A percentile compares a stretch with the other conserved stretches of the same genome.
Evolutionary conservation across 2,329 filamentous ascomycete species (phyloP).

Genomic region (Cercospora berteroae): DNA sequence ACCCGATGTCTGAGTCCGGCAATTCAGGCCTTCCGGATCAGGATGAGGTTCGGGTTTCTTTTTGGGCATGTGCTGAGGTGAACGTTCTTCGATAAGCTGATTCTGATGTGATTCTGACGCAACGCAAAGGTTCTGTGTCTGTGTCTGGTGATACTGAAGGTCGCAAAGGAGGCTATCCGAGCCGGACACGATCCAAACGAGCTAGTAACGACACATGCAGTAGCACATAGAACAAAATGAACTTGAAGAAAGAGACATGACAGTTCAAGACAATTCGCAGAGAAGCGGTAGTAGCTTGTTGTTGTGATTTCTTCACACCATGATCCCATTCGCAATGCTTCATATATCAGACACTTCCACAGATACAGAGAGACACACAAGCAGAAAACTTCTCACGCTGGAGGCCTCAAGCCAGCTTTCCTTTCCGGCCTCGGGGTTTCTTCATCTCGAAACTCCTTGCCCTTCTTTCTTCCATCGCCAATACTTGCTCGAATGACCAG

Average conservation of each 20-base stretch:
- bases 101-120: too few relatives aligned
- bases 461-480: background rate
- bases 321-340: constrained; percentile 20
- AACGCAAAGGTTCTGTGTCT: too few relatives aligned
- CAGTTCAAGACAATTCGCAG: too few relatives aligned
- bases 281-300: background rate
- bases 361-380: background rate
- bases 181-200: too few relatives aligned
- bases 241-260: too few relatives aligned
- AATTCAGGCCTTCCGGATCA: background rate
- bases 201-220: too few relatives aligned
- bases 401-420: background rate
- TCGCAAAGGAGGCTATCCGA: too few relatives aligned
- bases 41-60: background rate
- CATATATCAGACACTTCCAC: background rate
- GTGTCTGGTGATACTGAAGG: too few relatives aligned
- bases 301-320: background rate
- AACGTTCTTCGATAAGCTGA: too few relatives aligned
- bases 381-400: background rate
- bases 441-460: background rate
- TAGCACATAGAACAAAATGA: too few relatives aligned
- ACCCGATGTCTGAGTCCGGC: background rate
- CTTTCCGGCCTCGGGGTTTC: background rate
- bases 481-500: background rate
- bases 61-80: too few relatives aligned